A percentile compares a stretch with the other conserved stretches of the same genome.
These are phyloP conservation scores for Petrea volubilis DNA, from an alignment of 257 asterid species.

Conservation along the genomic window DNA sequence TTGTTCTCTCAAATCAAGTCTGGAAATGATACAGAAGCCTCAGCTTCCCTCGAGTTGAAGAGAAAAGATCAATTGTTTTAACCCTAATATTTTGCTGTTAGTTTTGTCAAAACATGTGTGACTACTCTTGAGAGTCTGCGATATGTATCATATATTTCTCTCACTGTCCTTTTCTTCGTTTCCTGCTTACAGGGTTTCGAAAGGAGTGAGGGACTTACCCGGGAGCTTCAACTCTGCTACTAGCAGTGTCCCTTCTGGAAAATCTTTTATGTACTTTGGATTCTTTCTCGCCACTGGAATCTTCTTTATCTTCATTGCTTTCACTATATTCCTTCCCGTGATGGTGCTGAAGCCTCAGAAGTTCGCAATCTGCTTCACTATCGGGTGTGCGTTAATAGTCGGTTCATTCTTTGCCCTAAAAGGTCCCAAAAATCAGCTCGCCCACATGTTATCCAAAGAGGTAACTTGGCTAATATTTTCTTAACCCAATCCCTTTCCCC, in stretches of 20 bases:
- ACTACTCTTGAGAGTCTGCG: not conserved
- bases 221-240: slow-evolving; percentile 78
- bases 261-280: slow-evolving; percentile 70
- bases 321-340: slow-evolving; percentile 87
- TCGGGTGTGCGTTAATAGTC: slow-evolving; percentile 79
- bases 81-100: not conserved
- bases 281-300: slow-evolving; percentile 74
- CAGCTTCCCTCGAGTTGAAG: not conserved
- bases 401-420: slow-evolving; percentile 86
- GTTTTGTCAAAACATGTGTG: not conserved
- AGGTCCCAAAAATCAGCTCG: slow-evolving; percentile 78
- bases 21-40: too few species aligned
- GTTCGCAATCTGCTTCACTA: slow-evolving; percentile 88
- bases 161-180: not conserved
- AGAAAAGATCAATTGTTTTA: not conserved
- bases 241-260: slow-evolving; percentile 74
- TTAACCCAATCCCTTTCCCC: not conserved
- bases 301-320: slow-evolving; percentile 73
- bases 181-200: slow-evolving; percentile 50
- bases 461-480: slow-evolving; percentile 25
- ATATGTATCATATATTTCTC: not conserved
- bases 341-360: slow-evolving; percentile 92
- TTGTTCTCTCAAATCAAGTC: too few species aligned
- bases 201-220: slow-evolving; percentile 72
- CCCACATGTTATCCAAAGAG: slow-evolving; percentile 86